Evolutionary conservation across 345 rosid species (phyloP).

Genomic region (Dipteronia dyeriana): DNA sequence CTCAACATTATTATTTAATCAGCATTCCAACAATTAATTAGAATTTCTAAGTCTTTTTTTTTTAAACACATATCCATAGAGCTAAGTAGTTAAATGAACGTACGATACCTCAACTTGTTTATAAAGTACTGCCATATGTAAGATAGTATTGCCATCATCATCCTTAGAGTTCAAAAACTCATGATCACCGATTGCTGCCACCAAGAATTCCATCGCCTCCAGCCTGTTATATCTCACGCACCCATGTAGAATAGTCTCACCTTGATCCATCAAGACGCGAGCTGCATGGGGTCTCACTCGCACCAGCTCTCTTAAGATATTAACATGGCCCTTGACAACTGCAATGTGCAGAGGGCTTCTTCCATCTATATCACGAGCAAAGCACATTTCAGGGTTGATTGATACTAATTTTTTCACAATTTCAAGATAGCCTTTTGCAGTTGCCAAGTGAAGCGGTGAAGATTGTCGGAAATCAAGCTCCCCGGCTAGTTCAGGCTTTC

Average conservation of each 20-base stretch:
- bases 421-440: slow-evolving; percentile 20
- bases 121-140: too few species aligned
- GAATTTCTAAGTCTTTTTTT: too few species aligned
- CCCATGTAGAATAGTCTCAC: slow-evolving; percentile 19
- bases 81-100: too few species aligned
- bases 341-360: slow-evolving; percentile 16
- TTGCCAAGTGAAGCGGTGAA: slow-evolving; percentile 18
- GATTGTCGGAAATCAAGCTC: slow-evolving; percentile 3
- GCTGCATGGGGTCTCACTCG: background rate
- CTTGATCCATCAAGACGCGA: background rate
- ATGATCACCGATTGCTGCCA: background rate
- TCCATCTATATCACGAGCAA: background rate
- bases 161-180: slow-evolving; percentile 1
- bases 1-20: too few species aligned
- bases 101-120: slow-evolving; percentile 17
- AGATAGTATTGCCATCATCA: background rate
- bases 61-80: too few species aligned
- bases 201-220: slow-evolving; percentile 8
- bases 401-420: background rate
- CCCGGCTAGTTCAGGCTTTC: slow-evolving; percentile 15
- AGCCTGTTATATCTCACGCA: slow-evolving; percentile 3
- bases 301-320: slow-evolving; percentile 2
- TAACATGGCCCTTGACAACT: slow-evolving; percentile 5
- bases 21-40: too few species aligned
- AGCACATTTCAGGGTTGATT: slow-evolving; percentile 9